Conservation (phyloP, 2,329 filamentous ascomycete genomes). For the Sarocladium strictum region DNA sequence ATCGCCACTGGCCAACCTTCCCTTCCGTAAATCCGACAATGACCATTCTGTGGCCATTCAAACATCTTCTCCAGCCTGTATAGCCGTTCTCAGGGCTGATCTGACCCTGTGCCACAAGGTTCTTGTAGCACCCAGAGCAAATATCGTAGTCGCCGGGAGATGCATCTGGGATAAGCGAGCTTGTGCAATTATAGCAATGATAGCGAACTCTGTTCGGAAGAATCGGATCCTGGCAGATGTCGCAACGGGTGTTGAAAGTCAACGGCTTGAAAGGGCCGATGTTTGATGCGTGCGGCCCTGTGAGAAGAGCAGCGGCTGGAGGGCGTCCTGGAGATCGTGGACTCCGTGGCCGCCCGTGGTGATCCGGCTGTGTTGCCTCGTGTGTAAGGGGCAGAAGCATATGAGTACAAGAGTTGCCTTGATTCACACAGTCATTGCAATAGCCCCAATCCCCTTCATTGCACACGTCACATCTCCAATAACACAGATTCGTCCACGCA, state of each 20-base stretch:
- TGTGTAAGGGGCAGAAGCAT: conserved; percentile 71
- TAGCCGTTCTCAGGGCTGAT: conserved; percentile 72
- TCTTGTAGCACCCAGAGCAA: conserved; percentile 71
- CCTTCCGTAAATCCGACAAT: conserved; percentile 69
- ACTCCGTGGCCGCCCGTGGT: conserved; percentile 30
- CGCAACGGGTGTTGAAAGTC: conserved; percentile 69
- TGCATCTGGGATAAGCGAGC: conserved; percentile 38
- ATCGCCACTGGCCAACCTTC: conserved; percentile 59
- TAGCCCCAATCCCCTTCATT: conserved; percentile 95
- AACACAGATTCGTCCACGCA: conserved; percentile 71
- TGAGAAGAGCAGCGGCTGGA: conserved; percentile 41
- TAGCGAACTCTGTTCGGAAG: conserved; percentile 63
- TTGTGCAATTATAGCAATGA: conserved; percentile 73
- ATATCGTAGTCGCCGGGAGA: conserved; percentile 77
- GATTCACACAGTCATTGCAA: conserved; percentile 81
- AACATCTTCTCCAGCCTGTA: conserved; percentile 77
- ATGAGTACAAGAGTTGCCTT: conserved; percentile 76
- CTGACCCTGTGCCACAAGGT: conserved; percentile 54
- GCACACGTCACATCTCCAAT: conserved; percentile 82
- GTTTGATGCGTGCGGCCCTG: conserved; percentile 37
- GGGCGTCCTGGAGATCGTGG: conserved; percentile 38
- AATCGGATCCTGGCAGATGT: conserved; percentile 70
- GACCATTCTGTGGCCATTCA: conserved; percentile 76
- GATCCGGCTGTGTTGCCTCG: conserved; percentile 30
- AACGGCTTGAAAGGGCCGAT: conserved; percentile 59